Evolutionary conservation across 768 basidiomycete genomes (phyloP).

Genomic region (Sporobolomyces phaffii): DNA sequence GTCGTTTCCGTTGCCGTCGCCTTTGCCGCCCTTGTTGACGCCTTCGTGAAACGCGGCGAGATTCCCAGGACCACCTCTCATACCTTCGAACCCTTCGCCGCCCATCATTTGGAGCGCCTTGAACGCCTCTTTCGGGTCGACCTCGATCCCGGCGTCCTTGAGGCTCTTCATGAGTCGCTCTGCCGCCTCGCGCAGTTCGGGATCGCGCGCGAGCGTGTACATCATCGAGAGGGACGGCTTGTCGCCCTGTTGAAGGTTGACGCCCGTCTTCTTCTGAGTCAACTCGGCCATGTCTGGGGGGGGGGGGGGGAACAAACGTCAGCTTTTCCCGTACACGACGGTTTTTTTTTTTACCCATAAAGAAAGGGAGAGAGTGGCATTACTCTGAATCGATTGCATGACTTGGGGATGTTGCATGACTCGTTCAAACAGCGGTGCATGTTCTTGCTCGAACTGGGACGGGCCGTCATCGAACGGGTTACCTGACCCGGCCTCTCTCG

Average conservation of each 20-base stretch:
- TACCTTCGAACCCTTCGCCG: no score
- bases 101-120: conserved; percentile 31
- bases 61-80: background rate
- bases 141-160: conserved; percentile 16
- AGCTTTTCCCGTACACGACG: no score
- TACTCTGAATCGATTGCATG: conserved; percentile 16
- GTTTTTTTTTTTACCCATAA: no score
- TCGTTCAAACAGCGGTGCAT: conserved; percentile 25
- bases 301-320: no score
- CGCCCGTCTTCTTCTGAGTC: conserved; percentile 24
- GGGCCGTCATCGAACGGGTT: conserved; percentile 25
- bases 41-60: conserved; percentile 4
- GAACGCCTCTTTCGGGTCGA: conserved; percentile 30
- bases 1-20: background rate
- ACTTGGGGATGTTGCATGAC: conserved; percentile 19
- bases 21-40: conserved; percentile 6
- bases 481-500: background rate
- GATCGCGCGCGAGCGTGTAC: conserved; percentile 23
- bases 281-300: conserved; percentile 20
- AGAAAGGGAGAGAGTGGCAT: background rate
- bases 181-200: conserved; percentile 26
- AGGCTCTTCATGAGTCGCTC: conserved; percentile 17
- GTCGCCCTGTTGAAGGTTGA: conserved; percentile 24
- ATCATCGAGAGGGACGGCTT: conserved; percentile 27
- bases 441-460: conserved; percentile 1